Base-by-base conservation (phyloP, 2,329 filamentous ascomycete genomes). In the Phialophora chinensis region DNA sequence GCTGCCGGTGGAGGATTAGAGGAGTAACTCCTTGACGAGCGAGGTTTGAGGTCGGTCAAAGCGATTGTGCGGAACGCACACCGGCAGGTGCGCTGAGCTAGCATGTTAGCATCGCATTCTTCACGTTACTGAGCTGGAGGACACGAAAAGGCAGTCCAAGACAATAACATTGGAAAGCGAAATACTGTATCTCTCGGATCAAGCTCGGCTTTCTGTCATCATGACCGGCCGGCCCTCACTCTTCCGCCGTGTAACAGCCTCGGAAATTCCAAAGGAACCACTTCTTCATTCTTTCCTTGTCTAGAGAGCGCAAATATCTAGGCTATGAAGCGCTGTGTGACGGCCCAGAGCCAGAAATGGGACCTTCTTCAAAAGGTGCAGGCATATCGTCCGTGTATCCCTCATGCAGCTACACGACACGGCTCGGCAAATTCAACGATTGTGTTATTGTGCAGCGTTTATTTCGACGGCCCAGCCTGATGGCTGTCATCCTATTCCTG, bases 1-100 rank as follows among this genome's bases (percentile, higher is more conserved):
- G 59, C 38, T 20, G 29, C 49, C 23, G 99, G 87, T 0, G 95
- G 25, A 25, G 47, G 53, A n/a, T 47, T 42, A 12, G 67, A 64
- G 47, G 54, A 69, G 47, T 62, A 62, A 33, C 44, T 42, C 5
- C 56, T 44, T 23, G 52, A 5, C 12, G 33, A 17, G 11, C 12
- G 29, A 14, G 53, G n/a, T 11, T 20, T 14, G 2, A 54, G 6
- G n/a, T 23, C 29, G 8, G 27, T 50, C 42, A 49, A 35, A 6
- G 47, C 25, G n/a, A 63, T 38, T 14, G 31, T 60, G 38, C 63
- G 54, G 59, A 42, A 55, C 47, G 66, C 66, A 59, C 50, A 60
- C 50, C 52, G 35, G 31, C 66, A n/a, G 57, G 60, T 63, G 52
- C 66, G 66, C 47, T 53, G 63, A 11, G 53, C 4, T 27, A 57